Evolutionary conservation across 169 alveolate species (phyloP).

Genomic region (Plasmodium adleri): DNA sequence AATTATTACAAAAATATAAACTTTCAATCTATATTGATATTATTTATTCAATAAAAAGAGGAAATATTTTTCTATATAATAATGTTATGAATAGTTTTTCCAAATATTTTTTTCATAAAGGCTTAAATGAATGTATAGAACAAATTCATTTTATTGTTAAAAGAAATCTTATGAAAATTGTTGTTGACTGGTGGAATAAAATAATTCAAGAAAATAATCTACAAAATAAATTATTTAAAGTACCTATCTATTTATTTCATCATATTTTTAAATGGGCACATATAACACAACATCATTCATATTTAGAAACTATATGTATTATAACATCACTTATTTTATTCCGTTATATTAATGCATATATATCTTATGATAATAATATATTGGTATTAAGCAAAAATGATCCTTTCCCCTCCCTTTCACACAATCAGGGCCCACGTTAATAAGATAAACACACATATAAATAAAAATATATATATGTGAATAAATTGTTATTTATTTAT

Average conservation of each 20-base stretch:
- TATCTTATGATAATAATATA: constrained; percentile 51
- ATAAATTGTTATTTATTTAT: no score
- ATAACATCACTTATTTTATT: constrained; percentile 48
- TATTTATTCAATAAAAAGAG: constrained; percentile 31
- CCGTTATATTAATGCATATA: constrained; percentile 43
- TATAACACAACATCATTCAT: constrained; percentile 53
- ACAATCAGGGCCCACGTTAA: not conserved
- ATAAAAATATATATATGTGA: no score
- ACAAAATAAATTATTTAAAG: constrained; percentile 39
- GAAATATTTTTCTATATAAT: constrained; percentile 55
- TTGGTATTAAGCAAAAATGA: constrained; percentile 61
- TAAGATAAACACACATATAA: no score
- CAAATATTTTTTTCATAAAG: constrained; percentile 29
- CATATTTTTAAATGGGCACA: constrained; percentile 62
- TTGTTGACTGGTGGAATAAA: constrained; percentile 61
- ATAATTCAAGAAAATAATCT: constrained; percentile 10
- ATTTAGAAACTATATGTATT: constrained; percentile 37
- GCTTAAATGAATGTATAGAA: constrained; percentile 48
- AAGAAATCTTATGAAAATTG: constrained; percentile 35
- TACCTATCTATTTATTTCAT: constrained; percentile 54
- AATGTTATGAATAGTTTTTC: constrained; percentile 18
- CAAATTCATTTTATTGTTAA: constrained; percentile 59
- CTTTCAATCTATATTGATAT: constrained; percentile 34
- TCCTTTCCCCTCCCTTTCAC: constrained; percentile 48
- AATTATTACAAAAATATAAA: constrained; percentile 26